These are phyloP conservation scores for Sclerotinia glacialis DNA, from an alignment of 2,329 filamentous ascomycete genomes.

Conservation along the genomic window DNA sequence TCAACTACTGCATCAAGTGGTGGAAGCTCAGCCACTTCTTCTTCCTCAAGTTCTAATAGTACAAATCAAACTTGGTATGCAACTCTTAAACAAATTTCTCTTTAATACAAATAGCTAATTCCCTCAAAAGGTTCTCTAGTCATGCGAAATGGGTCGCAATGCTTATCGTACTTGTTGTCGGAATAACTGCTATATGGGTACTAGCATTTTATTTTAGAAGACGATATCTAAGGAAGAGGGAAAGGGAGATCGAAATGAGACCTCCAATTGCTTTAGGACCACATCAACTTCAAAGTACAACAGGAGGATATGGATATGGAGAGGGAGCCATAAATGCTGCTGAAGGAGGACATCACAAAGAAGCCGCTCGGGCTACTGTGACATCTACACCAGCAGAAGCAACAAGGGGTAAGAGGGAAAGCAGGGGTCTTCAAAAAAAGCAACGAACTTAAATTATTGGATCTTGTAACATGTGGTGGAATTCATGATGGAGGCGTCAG, in stretches of 20 bases:
- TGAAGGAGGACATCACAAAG: slow-evolving; percentile 27
- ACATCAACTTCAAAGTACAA: slow-evolving; percentile 39
- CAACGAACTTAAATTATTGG: slow-evolving; percentile 20
- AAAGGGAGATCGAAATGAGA: slow-evolving; percentile 46
- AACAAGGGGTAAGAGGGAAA: slow-evolving; percentile 26
- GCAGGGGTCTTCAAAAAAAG: slow-evolving; percentile 28
- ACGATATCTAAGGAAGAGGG: slow-evolving; percentile 68
- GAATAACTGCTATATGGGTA: slow-evolving; percentile 64
- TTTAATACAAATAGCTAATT: background rate
- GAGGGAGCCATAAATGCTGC: slow-evolving; percentile 25
- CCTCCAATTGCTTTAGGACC: slow-evolving; percentile 41
- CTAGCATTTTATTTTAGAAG: slow-evolving; percentile 69
- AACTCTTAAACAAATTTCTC: no score
- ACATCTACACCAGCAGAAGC: slow-evolving; percentile 24
- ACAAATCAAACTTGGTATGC: slow-evolving; percentile 25
- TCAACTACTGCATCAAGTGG: slow-evolving; percentile 33
- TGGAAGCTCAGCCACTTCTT: slow-evolving; percentile 20
- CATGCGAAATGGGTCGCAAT: slow-evolving; percentile 83
- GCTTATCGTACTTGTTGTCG: slow-evolving; percentile 70
- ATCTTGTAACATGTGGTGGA: slow-evolving; percentile 1
- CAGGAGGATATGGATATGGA: slow-evolving; percentile 32
- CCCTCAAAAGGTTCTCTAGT: slow-evolving; percentile 54
- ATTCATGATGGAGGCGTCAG: slow-evolving; percentile 4
- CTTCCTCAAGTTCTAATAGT: slow-evolving; percentile 24
- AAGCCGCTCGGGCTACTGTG: slow-evolving; percentile 19